Evolutionary conservation across 139 green algal species (phyloP), one percentile per base, ranked within the genome.

Genomic region (Spirogloea muscicola): DNA sequence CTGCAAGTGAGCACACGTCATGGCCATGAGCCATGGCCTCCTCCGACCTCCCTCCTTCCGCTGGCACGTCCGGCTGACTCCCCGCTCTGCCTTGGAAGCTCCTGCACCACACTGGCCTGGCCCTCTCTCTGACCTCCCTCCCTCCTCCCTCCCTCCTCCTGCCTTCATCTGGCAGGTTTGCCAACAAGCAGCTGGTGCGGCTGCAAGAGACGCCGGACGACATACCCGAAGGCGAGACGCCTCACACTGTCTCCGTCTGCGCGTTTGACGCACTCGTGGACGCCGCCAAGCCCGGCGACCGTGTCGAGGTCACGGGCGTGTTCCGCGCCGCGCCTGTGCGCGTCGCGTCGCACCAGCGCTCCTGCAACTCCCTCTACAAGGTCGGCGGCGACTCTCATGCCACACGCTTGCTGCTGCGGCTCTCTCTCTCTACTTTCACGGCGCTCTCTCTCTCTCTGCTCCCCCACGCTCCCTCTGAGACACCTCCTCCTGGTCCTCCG

Each of bases 211-310:
- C 87, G 65, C 93, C 94, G 29, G 92, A 97, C 68, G 86, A 88
- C 64, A 96, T 98, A 62, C 93, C 94, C 3, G 92, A 98, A 81
- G 94, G 94, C n/a, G 93, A 98, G 87, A 98, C 94, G 1, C 94
- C 94, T 2, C 91, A 96, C 81, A 90, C 88, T 10, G 88, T 97
- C 2, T 91, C 83, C 52, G 77, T 95, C 70, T 93, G 92, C 80
- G 82, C 88, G 16, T 91, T 86, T 57, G 89, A 97, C 79, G 84
- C 88, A 1, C 58, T 85, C 2, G 83, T 87, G 10, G 83, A 87
- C 62, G 58, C 49, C 33, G 64, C 64, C 72, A 94, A 94, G 81
- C 91, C 91, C 0, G 91, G 91, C 42, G 87, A 91, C 55, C 79
- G 79, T 29, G 79, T 89, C 27, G 84, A 85, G 37, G 68, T 87